Conservation (phyloP, 2,329 filamentous ascomycete genomes). For the Dactylellina sp. region DNA sequence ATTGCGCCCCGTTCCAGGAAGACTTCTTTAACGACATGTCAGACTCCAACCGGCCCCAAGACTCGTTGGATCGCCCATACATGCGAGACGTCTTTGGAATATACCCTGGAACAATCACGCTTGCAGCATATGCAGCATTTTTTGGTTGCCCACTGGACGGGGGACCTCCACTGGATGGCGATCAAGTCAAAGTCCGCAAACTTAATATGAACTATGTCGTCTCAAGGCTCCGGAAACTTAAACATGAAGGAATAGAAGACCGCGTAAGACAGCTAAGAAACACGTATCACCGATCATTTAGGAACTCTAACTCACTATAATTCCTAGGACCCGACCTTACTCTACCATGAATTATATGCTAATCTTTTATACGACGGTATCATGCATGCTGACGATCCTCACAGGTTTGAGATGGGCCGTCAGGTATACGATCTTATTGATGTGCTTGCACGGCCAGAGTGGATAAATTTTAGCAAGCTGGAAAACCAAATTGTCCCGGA, state of each 20-base stretch:
- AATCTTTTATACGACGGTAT: conserved; percentile 77
- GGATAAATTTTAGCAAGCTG: conserved; percentile 78
- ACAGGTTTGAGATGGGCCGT: conserved; percentile 71
- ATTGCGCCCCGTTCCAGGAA: conserved; percentile 59
- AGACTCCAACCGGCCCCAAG: conserved; percentile 69
- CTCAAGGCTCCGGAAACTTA: conserved; percentile 65
- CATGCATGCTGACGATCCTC: conserved; percentile 71
- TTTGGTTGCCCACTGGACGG: conserved; percentile 65
- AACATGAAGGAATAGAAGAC: conserved; percentile 64
- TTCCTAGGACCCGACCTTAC: conserved; percentile 58
- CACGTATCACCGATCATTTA: background rate
- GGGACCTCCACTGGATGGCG: conserved; percentile 69
- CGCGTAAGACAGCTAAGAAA: conserved; percentile 62
- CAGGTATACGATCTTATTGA: conserved; percentile 79
- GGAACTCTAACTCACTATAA: background rate
- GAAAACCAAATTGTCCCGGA: conserved; percentile 79
- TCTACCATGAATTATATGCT: conserved; percentile 74
- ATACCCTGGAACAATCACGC: conserved; percentile 76
- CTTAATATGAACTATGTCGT: conserved; percentile 64
- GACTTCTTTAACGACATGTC: conserved; percentile 61
- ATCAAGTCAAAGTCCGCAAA: conserved; percentile 68
- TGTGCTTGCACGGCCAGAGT: conserved; percentile 75
- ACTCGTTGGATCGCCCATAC: conserved; percentile 79
- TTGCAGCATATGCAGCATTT: conserved; percentile 76
- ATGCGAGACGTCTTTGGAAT: conserved; percentile 75